Base-by-base conservation (phyloP, 2,329 filamentous ascomycete genomes). In the Cryphonectria carpinicola region DNA sequence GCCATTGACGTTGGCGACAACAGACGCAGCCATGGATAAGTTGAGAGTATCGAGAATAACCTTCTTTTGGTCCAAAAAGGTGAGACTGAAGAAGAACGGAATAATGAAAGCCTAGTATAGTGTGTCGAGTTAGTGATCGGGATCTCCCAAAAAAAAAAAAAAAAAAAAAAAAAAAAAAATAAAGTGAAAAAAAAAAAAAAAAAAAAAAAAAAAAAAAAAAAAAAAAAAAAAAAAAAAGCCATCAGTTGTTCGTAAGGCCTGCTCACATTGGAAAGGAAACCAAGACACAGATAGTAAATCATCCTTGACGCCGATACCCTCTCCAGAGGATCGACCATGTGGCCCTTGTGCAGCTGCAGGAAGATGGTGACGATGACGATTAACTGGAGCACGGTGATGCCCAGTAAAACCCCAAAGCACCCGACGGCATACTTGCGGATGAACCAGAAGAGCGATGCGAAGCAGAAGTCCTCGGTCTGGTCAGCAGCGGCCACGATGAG, bases 391-490 rank as follows among this genome's bases (percentile, higher is more conserved):
- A 83, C 77, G n/a, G 85, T 80, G 60, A 90, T 82, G 28, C 82
- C 76, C 32, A 85, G 78, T 14, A 92, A 77, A 1, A 91, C 76
- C 13, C 82, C 82, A 69, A 92, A 86, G 70, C 85, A 86, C 6
- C 86, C 84, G 19, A 84, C 77, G n/a, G 88, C 85, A 80, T 89
- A 93, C 74, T 82, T 84, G 69, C 87, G 83, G 58, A 92, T 82
- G 72, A 91, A 91, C 88, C 88, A 92, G 74, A 92, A 88, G 10
- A 93, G 82, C 7, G 88, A 89, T 35, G 89, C 89, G 75, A 92
- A 89, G 80, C 91, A 93, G 67, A 86, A 84, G 73, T 90, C 85
- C 7, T 84, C 84, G 60, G 90, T 85, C 5, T 82, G 84, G 72
- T 86, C 80, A 65, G 88, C 82, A 69, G 86, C 81, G 22, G 89